phyloP scores from a whole-genome alignment of 345 rosid genomes.

The Eucalyptus marginata region DNA sequence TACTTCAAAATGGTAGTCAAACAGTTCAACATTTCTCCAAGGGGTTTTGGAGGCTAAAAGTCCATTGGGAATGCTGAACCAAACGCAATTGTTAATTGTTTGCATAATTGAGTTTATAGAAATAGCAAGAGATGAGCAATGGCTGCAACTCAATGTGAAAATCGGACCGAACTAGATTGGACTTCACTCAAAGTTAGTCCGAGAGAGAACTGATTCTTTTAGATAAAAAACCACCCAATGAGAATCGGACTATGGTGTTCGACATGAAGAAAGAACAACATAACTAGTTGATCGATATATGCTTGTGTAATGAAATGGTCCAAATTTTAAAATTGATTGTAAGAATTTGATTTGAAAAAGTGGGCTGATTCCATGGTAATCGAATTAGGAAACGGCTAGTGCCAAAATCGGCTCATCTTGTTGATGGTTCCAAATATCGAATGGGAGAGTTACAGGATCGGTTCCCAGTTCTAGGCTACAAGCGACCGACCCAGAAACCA shows the following conservation, averaged over 20 bases:
- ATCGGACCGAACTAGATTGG: fast-evolving
- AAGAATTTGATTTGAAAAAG: neutral
- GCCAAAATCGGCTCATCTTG: neutral
- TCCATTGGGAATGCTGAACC: too few relatives aligned
- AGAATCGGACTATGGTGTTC: neutral
- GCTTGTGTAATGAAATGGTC: neutral
- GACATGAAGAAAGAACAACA: neutral
- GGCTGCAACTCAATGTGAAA: neutral
- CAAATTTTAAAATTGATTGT: neutral
- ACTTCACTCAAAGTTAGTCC: neutral
- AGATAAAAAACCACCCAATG: neutral
- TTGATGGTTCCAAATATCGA: neutral
- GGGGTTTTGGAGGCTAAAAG: too few relatives aligned
- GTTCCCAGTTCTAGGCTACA: too few relatives aligned
- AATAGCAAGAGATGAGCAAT: neutral
- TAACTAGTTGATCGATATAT: neutral
- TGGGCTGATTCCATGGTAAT: neutral
- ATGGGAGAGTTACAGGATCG: neutral
- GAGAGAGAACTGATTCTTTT: neutral
- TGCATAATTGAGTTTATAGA: neutral
- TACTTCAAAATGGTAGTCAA: too few relatives aligned
- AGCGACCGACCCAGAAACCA: neutral
- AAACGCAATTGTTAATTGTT: neutral
- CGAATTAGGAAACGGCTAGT: neutral
- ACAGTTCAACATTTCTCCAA: too few relatives aligned